Base-by-base conservation (phyloP, 352 stramenopile species). In the Globisporangium orthogonon region DNA sequence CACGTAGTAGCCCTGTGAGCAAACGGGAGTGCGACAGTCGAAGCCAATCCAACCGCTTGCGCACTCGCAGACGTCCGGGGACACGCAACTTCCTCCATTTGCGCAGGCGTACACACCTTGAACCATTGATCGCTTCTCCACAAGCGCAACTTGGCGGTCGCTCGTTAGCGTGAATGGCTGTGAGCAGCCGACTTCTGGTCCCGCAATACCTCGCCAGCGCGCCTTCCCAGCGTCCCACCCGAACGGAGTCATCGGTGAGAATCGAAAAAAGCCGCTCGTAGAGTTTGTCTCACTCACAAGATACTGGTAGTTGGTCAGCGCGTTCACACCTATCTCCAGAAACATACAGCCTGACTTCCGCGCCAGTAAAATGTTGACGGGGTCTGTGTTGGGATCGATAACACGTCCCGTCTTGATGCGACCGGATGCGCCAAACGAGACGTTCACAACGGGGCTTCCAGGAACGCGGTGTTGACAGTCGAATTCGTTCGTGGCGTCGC, bases 31-130 rank as follows among this genome's bases (percentile, higher is more conserved):
- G 31, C 95, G 87, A 71, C 96, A 99, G 70, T 99, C 96, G 63
- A 99, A 99, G 47, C 96, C 96, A 15, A 84, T 71, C 95, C 95
- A 99, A 13, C 95, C 95, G 3, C 67, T 50, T 0, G 84, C 73
- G 56, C 96, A 99, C 51, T 78, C 66, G 69, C 96, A 99, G 2
- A 97, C 74, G 48, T 92, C 94, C 7, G 95, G 94, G 10, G 83
- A 62, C 2, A 95, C 63, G 70, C 96, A 99, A 39, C 67, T 85
- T 7, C 96, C 96, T 33, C 83, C 85, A 64, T 99, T 98, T 5
- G 94, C 94, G 73, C 96, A 99, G 28, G 91, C 87, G 64, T 98
- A 99, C 6, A 88, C 71, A 6, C 96, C 96, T 71, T 98, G 91
- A 1, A 95, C 73, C 18, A 97, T 70, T 50, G 78, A 86, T 28